Evolutionary conservation across 2,329 filamentous ascomycete species (phyloP).

Genomic region (Aspergillus transmontanensis): DNA sequence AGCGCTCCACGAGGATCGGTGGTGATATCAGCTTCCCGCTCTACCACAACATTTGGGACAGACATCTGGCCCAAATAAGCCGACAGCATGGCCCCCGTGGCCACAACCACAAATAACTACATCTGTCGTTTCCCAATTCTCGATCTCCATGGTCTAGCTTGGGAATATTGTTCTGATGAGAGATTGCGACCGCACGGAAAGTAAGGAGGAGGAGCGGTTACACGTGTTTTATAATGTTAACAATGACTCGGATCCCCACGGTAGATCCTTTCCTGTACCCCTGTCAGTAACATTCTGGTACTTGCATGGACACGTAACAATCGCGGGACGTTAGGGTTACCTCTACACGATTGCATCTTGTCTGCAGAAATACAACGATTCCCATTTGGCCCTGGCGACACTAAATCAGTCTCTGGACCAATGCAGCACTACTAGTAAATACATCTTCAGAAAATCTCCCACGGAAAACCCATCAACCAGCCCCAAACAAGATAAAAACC

Average conservation of each 20-base stretch:
- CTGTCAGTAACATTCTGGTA: neutral
- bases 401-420: too few relatives aligned
- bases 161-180: too few relatives aligned
- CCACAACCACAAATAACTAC: slow-evolving; percentile 39
- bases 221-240: neutral
- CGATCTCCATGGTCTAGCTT: neutral
- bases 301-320: neutral
- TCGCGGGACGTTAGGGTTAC: neutral
- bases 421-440: too few relatives aligned
- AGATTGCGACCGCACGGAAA: neutral
- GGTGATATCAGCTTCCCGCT: slow-evolving; percentile 32
- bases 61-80: slow-evolving; percentile 28
- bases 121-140: slow-evolving; percentile 24
- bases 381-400: too few relatives aligned
- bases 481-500: too few relatives aligned
- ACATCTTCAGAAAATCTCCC: too few relatives aligned
- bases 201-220: neutral
- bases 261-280: neutral
- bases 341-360: too few relatives aligned
- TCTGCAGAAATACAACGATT: too few relatives aligned
- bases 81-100: slow-evolving; percentile 34
- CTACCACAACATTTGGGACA: slow-evolving; percentile 31
- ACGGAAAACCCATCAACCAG: too few relatives aligned
- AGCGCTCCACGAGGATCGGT: slow-evolving; percentile 32
- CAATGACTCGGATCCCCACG: neutral